phyloP scores from a whole-genome alignment of 2,329 filamentous ascomycete species.

The Ascocoryne sarcoides region DNA sequence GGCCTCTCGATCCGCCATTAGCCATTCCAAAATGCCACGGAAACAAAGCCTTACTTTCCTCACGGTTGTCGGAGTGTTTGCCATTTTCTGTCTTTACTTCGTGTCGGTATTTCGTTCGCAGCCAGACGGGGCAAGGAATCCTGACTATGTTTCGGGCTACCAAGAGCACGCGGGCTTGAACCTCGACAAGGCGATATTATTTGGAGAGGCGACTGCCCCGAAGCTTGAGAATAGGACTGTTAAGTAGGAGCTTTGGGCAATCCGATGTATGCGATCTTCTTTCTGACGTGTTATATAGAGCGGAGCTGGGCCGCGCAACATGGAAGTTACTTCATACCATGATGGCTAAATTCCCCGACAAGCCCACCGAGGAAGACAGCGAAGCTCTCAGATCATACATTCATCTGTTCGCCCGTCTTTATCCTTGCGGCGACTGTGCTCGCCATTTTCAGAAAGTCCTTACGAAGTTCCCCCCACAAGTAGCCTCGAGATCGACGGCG shows the following conservation, averaged over 20 bases:
- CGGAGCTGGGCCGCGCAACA: constrained; percentile 56
- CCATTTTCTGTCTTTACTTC: constrained; percentile 51
- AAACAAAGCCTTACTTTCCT: constrained; percentile 42
- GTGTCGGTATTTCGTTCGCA: constrained; percentile 34
- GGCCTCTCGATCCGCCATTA: too few relatives aligned
- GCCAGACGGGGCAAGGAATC: constrained; percentile 13
- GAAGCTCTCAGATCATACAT: constrained; percentile 56
- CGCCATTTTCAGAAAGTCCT: constrained; percentile 57
- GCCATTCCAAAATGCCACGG: constrained; percentile 23
- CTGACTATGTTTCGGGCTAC: constrained; percentile 13
- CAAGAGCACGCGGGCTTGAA: constrained; percentile 13
- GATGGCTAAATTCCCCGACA: constrained; percentile 60
- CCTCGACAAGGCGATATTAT: constrained; percentile 43
- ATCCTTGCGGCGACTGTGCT: constrained; percentile 63
- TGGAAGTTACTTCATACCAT: constrained; percentile 67
- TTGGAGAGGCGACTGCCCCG: constrained; percentile 65
- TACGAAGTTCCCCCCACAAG: constrained; percentile 55
- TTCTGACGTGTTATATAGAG: constrained; percentile 23
- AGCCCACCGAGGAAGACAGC: constrained; percentile 53
- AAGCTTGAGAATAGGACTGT: constrained; percentile 76
- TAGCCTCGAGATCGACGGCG: constrained; percentile 52
- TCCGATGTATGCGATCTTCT: background rate
- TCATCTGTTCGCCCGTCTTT: constrained; percentile 57
- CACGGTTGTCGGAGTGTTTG: constrained; percentile 44
- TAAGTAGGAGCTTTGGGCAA: constrained; percentile 45